These are phyloP conservation scores for Pseudohyphozyma bogoriensis DNA, from an alignment of 768 basidiomycete species.

Conservation along the genomic window DNA sequence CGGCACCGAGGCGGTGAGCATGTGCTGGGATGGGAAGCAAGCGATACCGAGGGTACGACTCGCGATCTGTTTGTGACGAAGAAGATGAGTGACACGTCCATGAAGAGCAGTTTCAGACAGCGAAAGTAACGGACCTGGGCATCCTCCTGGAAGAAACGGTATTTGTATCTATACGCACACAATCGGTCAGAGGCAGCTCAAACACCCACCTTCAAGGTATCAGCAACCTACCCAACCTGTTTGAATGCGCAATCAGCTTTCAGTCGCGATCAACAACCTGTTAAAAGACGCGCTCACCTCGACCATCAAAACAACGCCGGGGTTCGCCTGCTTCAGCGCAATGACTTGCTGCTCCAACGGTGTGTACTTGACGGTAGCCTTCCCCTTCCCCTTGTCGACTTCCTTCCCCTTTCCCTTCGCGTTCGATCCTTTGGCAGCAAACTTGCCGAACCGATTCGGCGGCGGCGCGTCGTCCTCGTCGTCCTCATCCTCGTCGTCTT, in stretches of 20 bases:
- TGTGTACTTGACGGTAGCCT: constrained; percentile 46
- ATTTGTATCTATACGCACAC: no score
- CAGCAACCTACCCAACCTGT: constrained; percentile 51
- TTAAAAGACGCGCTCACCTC: constrained; percentile 41
- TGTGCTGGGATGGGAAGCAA: constrained; percentile 60
- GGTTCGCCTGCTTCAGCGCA: constrained; percentile 18
- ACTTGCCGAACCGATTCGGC: constrained; percentile 20
- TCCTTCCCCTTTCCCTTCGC: constrained; percentile 4
- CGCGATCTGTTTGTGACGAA: constrained; percentile 3
- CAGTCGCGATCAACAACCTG: background rate
- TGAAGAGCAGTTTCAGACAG: constrained; percentile 50
- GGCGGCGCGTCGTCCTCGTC: constrained; percentile 7
- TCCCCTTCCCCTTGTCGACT: background rate
- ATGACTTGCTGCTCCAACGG: constrained; percentile 61
- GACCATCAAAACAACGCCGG: constrained; percentile 53
- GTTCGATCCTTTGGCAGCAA: constrained; percentile 25
- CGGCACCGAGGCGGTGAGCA: constrained; percentile 65
- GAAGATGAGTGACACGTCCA: constrained; percentile 44
- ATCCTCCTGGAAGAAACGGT: constrained; percentile 67
- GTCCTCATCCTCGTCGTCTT: background rate
- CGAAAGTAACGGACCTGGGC: constrained; percentile 42
- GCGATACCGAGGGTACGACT: constrained; percentile 56
- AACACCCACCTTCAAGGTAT: no score
- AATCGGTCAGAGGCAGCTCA: no score
- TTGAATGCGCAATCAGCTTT: no score